Evolutionary conservation across 2,329 filamentous ascomycete genomes (phyloP).

Genomic region (Talaromyces sp.): DNA sequence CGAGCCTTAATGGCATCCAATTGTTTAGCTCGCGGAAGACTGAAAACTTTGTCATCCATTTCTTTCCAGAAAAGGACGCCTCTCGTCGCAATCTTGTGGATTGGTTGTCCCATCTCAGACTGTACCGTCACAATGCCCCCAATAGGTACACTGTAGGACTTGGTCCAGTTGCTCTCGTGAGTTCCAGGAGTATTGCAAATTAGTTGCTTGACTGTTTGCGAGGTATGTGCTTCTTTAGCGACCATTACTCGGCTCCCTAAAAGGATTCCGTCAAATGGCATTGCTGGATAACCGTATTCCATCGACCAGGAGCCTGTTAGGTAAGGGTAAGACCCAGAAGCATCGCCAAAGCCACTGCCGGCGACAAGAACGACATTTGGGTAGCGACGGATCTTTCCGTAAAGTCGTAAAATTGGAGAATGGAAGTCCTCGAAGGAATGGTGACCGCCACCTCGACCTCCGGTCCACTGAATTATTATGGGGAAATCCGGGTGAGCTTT

Average conservation of each 20-base stretch:
- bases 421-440: constrained; percentile 96
- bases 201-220: constrained; percentile 79
- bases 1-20: constrained; percentile 48
- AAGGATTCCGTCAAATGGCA: constrained; percentile 90
- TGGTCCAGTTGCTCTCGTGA: constrained; percentile 80
- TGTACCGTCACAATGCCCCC: constrained; percentile 90
- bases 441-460: constrained; percentile 87
- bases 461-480: constrained; percentile 89
- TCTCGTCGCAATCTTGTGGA: constrained; percentile 41
- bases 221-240: constrained; percentile 86
- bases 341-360: constrained; percentile 84
- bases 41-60: constrained; percentile 30
- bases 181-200: constrained; percentile 82
- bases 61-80: constrained; percentile 38
- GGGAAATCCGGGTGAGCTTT: constrained; percentile 88
- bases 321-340: constrained; percentile 88
- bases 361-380: constrained; percentile 85
- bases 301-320: constrained; percentile 82
- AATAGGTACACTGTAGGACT: constrained; percentile 84
- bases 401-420: constrained; percentile 85
- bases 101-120: constrained; percentile 43
- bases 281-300: constrained; percentile 79
- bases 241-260: constrained; percentile 95
- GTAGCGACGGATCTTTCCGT: constrained; percentile 77
- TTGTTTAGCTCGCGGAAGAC: constrained; percentile 43